Evolutionary conservation across 257 asterid species (phyloP).

Genomic region (Gynochthodes officinalis): DNA sequence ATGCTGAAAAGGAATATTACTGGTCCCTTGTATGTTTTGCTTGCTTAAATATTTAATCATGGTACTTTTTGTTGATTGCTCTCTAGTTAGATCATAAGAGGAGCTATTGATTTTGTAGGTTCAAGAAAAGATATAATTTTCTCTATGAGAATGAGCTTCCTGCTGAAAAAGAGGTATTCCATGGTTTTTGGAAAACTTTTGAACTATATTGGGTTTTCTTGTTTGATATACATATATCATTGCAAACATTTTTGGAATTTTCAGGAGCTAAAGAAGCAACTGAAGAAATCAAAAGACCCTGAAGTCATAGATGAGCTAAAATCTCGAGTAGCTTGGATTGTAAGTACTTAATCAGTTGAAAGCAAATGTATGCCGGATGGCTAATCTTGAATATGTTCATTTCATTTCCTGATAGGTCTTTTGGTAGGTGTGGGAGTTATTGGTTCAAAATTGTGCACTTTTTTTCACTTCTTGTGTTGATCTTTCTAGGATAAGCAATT

Average conservation of each 20-base stretch:
- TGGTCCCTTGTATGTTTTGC: background rate
- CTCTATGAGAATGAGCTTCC: conserved; percentile 73
- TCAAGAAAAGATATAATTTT: conserved; percentile 86
- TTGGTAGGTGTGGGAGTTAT: background rate
- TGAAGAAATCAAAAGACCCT: conserved; percentile 62
- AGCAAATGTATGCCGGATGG: background rate
- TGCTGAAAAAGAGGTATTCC: conserved; percentile 70
- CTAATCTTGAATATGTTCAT: conserved; percentile 1
- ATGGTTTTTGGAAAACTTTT: conserved; percentile 13
- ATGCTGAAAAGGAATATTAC: background rate
- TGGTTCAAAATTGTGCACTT: background rate
- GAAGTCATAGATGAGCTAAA: conserved; percentile 48
- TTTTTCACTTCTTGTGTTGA: background rate
- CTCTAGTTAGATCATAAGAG: conserved; percentile 1
- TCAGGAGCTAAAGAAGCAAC: conserved; percentile 63
- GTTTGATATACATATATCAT: background rate
- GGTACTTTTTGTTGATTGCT: background rate
- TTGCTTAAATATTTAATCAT: background rate
- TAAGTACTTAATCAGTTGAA: conserved; percentile 39
- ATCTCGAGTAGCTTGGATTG: conserved; percentile 50
- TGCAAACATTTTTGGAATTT: conserved; percentile 22
- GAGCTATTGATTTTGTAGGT: conserved; percentile 42
- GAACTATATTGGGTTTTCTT: background rate
- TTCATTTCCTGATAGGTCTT: conserved; percentile 4
- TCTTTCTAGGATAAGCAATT: conserved; percentile 59